Percentiles rank a stretch among this genome's conserved stretches.
Conservation (phyloP, 805 yeast genomes). For the Hanseniaspora mollemarum region DNA sequence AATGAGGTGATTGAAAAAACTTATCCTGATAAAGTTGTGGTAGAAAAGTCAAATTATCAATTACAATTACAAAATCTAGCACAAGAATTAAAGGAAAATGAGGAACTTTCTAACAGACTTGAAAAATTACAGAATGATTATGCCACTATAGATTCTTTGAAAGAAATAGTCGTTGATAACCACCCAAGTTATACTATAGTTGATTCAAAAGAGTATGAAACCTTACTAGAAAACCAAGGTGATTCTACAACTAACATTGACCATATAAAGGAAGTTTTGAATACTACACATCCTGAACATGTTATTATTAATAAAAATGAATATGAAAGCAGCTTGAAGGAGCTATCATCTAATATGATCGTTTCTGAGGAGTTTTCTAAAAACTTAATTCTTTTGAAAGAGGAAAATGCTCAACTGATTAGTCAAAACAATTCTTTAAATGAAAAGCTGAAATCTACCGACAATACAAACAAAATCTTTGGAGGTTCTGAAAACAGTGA, state of each 20-base stretch:
- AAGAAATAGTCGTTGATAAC: no score
- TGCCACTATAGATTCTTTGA: background rate
- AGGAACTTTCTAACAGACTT: background rate
- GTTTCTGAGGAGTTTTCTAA: no score
- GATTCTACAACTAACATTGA: no score
- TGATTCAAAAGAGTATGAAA: no score
- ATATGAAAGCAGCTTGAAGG: no score
- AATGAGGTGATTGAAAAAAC: background rate
- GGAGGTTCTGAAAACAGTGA: background rate
- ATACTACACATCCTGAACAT: no score
- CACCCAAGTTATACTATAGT: no score
- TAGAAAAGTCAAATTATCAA: slow-evolving; percentile 1
- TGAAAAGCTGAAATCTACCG: background rate
- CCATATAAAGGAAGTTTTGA: no score
- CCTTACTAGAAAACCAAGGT: no score
- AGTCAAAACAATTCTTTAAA: background rate
- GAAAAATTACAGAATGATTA: background rate
- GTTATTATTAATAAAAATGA: no score
- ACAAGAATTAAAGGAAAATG: background rate
- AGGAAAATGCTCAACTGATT: background rate
- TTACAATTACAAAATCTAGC: slow-evolving; percentile 2
- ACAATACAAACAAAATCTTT: background rate
- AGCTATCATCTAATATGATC: background rate
- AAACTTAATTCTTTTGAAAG: no score
- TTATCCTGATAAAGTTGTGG: background rate